Evolutionary conservation across 495 filamentous ascomycete genomes (phyloP), one percentile per base, ranked within the genome.

Genomic region (Penicillium nucicola): DNA sequence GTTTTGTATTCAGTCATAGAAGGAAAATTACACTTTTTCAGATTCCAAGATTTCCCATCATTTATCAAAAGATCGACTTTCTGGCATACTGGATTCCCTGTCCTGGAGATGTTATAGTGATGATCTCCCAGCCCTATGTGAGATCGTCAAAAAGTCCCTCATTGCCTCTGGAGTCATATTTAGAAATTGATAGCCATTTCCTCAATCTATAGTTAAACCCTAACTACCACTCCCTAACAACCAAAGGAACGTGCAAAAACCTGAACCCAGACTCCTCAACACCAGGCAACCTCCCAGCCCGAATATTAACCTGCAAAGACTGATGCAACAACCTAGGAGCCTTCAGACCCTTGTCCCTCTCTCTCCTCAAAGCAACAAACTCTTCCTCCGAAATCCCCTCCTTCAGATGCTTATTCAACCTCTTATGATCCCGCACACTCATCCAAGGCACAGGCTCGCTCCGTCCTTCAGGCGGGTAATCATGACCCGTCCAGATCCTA

Each of bases 251-350:
- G 45, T 65, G 66, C 50, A 81, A 42, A 45, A 81, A 56, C 28
- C 72, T 39, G 41, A 68, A 55, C 0, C 69, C 67, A 1, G 42
- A 52, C 23, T 59, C 61, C 15, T 61, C 67, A 11, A 44, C 32
- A 13, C 7, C 17, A 3, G 80, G 80, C 50, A 84, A 49, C 44
- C 59, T 40, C 0, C 82, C 82, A 9, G 61, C 82, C 2, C 82
- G 64, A 38, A 84, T 77, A 53, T 85, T 85, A 4, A 83, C 41
- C 64, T 85, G 83, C 62, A 85, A 56, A 5, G 78, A 66, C 58
- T 75, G 76, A 56, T 83, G 75, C 18, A 85, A 51, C 49, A 84
- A 58, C 42, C 65, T 69, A 5, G 83, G 83, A 45, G 69, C 79
- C 6, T 55, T 65, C 18, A 84, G 52, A 6, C 10, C 47, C 3